Base-by-base conservation (phyloP, 345 rosid species). In the Psidium friedrichsthalianum region DNA sequence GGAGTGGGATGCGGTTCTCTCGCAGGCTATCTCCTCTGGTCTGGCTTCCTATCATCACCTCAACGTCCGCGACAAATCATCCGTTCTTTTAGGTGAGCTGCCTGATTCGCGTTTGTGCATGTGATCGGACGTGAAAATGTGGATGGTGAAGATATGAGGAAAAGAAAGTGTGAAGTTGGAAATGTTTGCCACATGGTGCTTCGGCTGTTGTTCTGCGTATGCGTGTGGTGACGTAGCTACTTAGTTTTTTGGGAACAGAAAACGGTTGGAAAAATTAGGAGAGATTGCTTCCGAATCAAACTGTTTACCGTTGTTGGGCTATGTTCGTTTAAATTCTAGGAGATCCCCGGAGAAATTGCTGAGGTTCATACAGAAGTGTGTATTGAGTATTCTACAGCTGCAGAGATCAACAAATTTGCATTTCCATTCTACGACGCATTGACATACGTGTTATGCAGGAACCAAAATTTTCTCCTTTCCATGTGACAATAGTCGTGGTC, bases 31-130 rank as follows among this genome's bases (percentile, higher is more conserved):
- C 86, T 91, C 96, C 83, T 87, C 96, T 51, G 93, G 95, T 20
- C 94, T 83, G 61, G 98, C 96, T 51, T 94, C 96, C 56, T 97
- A 91, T 74, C 91, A 87, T 91, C 90, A 83, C 85, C 87, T 97
- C 87, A 94, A 95, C 84, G 93, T 97, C 87, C 93, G 93, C 44
- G 94, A 95, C 87, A 82, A 86, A 82, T 90, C 94, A 82, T 93
- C 88, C 84, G 91, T 97, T 88, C 88, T 83, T 78, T 81, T 87
- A 90, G 97, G 99, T 95, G 84, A 81, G 64, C 18, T n/a, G 52
- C 25, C 83, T 16, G n/a, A n/a, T 57, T 54, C 36, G 40, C 27
- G 14, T 29, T 49, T 54, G 40, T 51, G 81, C 52, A 40, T 82
- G 27, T 76, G 86, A 84, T 88, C 83, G 87, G 82, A 82, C 82